phyloP scores from a whole-genome alignment of 805 yeast species.

The Yarrowia sp. region DNA sequence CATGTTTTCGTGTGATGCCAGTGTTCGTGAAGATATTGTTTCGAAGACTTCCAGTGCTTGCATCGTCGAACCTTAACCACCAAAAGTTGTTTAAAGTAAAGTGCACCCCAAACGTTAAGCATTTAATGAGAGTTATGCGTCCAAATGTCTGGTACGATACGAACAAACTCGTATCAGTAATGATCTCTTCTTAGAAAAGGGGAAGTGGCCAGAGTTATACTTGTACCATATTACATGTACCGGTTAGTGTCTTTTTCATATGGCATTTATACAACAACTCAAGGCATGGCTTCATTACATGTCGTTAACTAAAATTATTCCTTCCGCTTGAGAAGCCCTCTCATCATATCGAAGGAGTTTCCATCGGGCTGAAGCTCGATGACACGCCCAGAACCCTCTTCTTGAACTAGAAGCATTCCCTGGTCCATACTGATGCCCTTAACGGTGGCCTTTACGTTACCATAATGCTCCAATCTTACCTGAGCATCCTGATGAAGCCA shows the following conservation, averaged over 20 bases:
- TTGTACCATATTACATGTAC: no score
- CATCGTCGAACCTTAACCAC: neutral
- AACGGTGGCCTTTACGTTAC: slow-evolving; percentile 56
- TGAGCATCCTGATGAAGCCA: slow-evolving; percentile 84
- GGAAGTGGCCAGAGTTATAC: no score
- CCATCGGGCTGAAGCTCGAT: slow-evolving; percentile 93
- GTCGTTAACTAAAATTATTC: slow-evolving; percentile 24
- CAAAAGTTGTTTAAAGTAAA: neutral
- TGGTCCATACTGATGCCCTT: slow-evolving; percentile 79
- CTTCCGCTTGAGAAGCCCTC: slow-evolving; percentile 73
- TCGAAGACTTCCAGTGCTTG: slow-evolving; percentile 2
- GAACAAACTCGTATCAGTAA: no score
- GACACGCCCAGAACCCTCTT: slow-evolving; percentile 52
- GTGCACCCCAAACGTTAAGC: neutral
- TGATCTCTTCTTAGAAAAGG: no score
- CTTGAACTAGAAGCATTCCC: slow-evolving; percentile 79
- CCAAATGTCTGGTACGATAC: no score
- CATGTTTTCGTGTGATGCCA: slow-evolving; percentile 40
- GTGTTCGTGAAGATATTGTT: neutral
- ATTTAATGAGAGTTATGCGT: neutral
- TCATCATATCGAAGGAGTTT: slow-evolving; percentile 92
- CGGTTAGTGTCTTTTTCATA: neutral
- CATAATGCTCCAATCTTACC: slow-evolving; percentile 61
- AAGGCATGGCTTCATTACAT: neutral
- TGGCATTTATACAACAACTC: neutral